Base-by-base conservation (phyloP, 2,329 filamentous ascomycete genomes). In the Coniochaeta hoffmannii region DNA sequence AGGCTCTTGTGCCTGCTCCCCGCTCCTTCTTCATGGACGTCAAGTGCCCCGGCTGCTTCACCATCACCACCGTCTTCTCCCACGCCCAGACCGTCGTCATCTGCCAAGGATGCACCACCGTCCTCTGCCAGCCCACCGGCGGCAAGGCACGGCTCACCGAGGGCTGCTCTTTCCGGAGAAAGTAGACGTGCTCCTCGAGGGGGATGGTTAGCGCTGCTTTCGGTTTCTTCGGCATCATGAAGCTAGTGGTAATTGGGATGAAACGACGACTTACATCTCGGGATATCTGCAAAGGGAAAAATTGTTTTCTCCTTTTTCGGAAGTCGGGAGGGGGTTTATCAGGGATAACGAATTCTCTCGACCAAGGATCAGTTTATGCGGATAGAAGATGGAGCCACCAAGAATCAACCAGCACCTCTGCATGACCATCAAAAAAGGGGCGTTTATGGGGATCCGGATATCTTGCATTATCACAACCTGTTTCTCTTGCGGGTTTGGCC, bases 11-110 rank as follows among this genome's bases (percentile, higher is more conserved):
- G 75, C 94, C 94, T 71, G 88, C 85, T 66, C 94, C 94, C 71
- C 90, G 94, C 77, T 97, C 93, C 67, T 99, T 97, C 89, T 99
- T 99, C 90, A 99, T 99, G 94, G 94, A 99, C 76, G 94, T 99
- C 84, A 99, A 99, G 89, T 99, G 94, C 89, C 94, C 94, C 76
- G 94, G 94, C 73, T 99, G 94, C 90, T 99, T 97, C 88, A 97
- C 92, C 78, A 99, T 99, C 86, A 99, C 94, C 78, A 99, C 94
- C 77, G 94, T 99, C 80, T 99, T 97, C 90, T 97, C 93, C 64
- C 94, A 99, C 86, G 94, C 94, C 78, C 94, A 99, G 86, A 99
- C 94, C 76, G 94, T 99, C 76, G 94, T 99, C 78, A 95, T 97
- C 85, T 99, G 94, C 88, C 91, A 91, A 74, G 94, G 94, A 72